Evolutionary conservation across 331 rosid genomes (phyloP), one percentile per base, ranked within the genome.

Genomic region (Dryas integrifolia): DNA sequence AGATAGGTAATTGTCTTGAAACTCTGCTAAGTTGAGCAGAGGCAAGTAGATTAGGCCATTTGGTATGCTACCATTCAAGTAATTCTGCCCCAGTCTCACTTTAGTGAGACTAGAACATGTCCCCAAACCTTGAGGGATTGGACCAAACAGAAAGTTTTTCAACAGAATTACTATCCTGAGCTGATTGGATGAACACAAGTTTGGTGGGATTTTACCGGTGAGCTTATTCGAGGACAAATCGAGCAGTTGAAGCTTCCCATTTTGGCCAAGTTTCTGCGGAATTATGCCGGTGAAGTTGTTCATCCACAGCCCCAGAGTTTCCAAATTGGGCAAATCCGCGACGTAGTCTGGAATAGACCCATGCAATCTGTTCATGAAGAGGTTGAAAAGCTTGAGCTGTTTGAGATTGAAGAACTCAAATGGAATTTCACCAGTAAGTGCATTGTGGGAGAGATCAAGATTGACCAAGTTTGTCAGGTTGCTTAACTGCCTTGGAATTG

Each of bases 221-320:
- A 92, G 98, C 80, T 92, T 92, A 77, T 89, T 92, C 7, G 96
- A 80, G 13, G 98, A 92, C 92, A 92, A 86, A 49, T 92, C 96
- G 24, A 92, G 86, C n/a, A 69, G 5, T 41, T 81, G 88, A 11
- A 92, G 87, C 72, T 82, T 92, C 72, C 92, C 92, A 44, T 71
- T 88, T 14, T 69, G 80, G 72, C 98, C 98, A 5, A 92, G 98
- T 48, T 79, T 84, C 67, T 79, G 70, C 3, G 98, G 98, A 43
- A 92, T 86, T 55, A 80, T 85, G 50, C 98, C 98, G 0, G 98
- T 92, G 88, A 92, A 92, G 82, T 92, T 88, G 90, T 92, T 92
- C 93, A 71, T 88, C 96, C 96, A 92, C 48, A 92, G 81, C 44
- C 72, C 83, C 52, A 92, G 83, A 8, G 88, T 84, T 39, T 85